Evolutionary conservation across 1,284 basidiomycete species (phyloP), one percentile per base, ranked within the genome.

Genomic region (Cutaneotrichosporon dermatis): DNA sequence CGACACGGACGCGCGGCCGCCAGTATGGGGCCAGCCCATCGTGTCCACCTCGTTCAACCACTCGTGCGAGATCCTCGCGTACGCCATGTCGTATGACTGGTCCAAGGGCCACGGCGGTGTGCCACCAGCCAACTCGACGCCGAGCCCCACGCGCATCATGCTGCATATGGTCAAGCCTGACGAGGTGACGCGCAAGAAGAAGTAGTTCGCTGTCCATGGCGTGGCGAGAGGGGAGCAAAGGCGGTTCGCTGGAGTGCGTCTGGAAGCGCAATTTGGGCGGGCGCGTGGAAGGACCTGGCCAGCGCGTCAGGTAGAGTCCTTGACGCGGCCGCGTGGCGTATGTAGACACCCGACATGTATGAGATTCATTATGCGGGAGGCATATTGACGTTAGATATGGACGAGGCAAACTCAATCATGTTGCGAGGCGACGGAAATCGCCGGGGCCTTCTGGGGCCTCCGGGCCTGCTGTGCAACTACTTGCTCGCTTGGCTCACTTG

Each of bases 51-150:
- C 86, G 2, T 95, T 94, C 83, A 94, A 90, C 79, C 86, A 87
- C 62, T 88, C 84, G 39, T 89, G 90, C 35, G 85, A 82, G n/a
- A 89, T 94, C 64, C 88, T 95, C 71, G 92, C 92, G 0, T 96
- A 95, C 67, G 86, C 89, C 0, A 76, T 92, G 16, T 89, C 90
- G 4, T 93, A 93, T 69, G 91, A 94, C 73, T 93, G 91, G 91
- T 88, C 77, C 81, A 69, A 94, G 87, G 92, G 92, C 4, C 89
- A 93, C 76, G 85, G 85, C 9, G 91, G 91, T 15, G 92, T 89
- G 82, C 87, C 88, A 4, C 85, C 89, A 5, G 84, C 84, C 12
- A 52, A 59, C 9, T 25, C 25, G 25, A 25, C 25, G 25, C 40
- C 63, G 25, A 86, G 87, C 69, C 4, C 58, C 10, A 64, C 62